Evolutionary conservation across 192 early-diverging fungal species (phyloP).

Genomic region (Umbelopsis vinacea): DNA sequence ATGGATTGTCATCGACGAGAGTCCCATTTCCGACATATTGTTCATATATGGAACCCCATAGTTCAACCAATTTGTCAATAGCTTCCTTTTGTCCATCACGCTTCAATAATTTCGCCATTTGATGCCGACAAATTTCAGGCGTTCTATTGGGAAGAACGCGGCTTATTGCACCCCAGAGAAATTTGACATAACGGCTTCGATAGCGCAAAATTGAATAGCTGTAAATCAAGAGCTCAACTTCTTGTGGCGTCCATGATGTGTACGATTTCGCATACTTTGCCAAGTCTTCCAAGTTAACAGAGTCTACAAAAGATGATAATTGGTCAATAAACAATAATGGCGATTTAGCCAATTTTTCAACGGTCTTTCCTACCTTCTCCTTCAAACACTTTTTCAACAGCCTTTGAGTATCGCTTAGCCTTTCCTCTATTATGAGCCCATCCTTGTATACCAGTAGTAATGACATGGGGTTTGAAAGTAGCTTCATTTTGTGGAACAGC

Average conservation of each 20-base stretch:
- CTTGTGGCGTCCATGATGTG: background rate
- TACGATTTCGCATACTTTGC: background rate
- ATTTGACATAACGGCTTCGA: background rate
- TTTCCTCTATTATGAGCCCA: background rate
- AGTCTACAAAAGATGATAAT: background rate
- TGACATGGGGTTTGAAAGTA: background rate
- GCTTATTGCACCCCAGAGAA: background rate
- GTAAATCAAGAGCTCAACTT: background rate
- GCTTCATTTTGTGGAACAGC: background rate
- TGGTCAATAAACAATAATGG: background rate
- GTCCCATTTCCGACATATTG: background rate
- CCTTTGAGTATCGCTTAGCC: background rate
- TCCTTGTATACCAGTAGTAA: background rate
- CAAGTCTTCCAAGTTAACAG: background rate
- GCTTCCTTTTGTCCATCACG: background rate
- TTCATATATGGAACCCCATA: background rate
- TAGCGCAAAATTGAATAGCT: background rate
- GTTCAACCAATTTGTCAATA: background rate
- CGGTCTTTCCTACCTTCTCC: background rate
- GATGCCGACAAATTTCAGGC: slow-evolving; percentile 12
- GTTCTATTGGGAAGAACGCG: slow-evolving; percentile 11
- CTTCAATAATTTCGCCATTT: slow-evolving; percentile 13
- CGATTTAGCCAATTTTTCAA: background rate
- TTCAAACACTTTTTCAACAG: background rate
- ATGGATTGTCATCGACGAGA: background rate